Base-by-base conservation (phyloP, 1,139 yeast genomes). In the Lodderomyces metapsilosis region DNA sequence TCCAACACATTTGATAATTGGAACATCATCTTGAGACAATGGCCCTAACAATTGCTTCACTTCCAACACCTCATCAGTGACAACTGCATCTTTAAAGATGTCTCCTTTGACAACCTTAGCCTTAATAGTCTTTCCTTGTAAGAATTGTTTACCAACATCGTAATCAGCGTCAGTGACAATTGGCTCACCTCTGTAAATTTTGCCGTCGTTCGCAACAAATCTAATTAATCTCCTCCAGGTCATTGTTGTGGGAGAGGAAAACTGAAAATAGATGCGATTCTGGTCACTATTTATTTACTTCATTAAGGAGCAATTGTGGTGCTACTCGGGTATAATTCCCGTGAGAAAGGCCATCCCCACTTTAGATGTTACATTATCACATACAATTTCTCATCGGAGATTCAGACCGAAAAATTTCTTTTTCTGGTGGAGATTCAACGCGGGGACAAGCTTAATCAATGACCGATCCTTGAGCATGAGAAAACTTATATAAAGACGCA, bases 1-100 rank as follows among this genome's bases (percentile, higher is more conserved):
- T 4, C 31, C 31, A 13, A 27, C 31, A 27, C 31, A 27, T 13
- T 27, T 27, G 15, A 27, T 27, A 9, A 27, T 27, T 4, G 31
- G 31, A 9, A 27, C 31, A n/a, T 27, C 31, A n/a, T 27, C 31
- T 27, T 27, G 17, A n/a, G 31, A n/a, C n/a, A 27, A 27, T 27
- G 31, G 31, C 5, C 31, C 31, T 13, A 27, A 27, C 31, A 27
- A 27, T 27, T 27, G 15, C 31, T 27, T 27, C 8, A 27, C 31
- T 13, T 27, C 31, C 16, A 27, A 27, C 12, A 27, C 31, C 12
- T 27, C 16, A 5, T 27, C 31, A 12, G 31, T 27, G 12, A 27
- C 31, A 27, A 27, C 31, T 3, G 31, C 31, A 27, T 27, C 31
- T 13, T 13, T 16, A 13, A 27, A 27, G 9, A 27, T 27, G 16